phyloP scores from a whole-genome alignment of 352 stramenopile species.

The Phytopythium delawarense region DNA sequence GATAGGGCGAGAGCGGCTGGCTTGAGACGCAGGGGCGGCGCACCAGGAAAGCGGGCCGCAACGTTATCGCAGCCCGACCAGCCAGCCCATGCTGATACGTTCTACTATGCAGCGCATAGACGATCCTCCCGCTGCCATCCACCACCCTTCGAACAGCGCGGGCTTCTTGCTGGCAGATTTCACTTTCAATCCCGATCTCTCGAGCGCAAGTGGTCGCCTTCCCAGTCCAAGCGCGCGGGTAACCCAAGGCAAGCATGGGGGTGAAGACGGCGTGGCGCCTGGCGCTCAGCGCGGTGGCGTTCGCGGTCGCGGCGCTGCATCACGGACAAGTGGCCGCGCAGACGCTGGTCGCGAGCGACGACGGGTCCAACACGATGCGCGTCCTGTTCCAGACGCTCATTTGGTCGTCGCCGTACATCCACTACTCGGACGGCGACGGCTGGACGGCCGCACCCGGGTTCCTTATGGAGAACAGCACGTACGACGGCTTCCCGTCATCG shows the following conservation, averaged over 20 bases:
- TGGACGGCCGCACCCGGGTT: conserved; percentile 33
- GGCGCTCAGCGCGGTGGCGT: neutral
- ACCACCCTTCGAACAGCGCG: neutral
- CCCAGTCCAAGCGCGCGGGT: neutral
- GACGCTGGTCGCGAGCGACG: conserved; percentile 12
- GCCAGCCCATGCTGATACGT: neutral
- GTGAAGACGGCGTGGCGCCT: conserved; percentile 2
- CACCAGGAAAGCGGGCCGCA: neutral
- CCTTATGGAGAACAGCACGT: conserved; percentile 24
- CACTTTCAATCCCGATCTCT: neutral
- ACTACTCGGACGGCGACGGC: conserved; percentile 27
- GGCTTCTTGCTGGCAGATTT: neutral
- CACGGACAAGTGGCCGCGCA: conserved; percentile 5
- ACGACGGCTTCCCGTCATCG: conserved; percentile 20
- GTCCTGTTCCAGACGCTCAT: conserved; percentile 22
- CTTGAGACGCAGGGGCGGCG: no score
- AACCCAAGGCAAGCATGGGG: neutral
- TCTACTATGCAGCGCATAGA: neutral
- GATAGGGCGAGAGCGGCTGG: neutral
- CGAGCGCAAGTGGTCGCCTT: neutral
- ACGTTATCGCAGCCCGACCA: neutral
- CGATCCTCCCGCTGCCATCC: neutral
- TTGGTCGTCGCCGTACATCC: conserved; percentile 19
- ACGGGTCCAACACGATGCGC: conserved; percentile 14
- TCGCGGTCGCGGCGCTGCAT: neutral